Percentiles rank a stretch among this genome's conserved stretches.
These are phyloP conservation scores for Diaporthe australafricana DNA, from an alignment of 2,329 filamentous ascomycete genomes.

Conservation along the genomic window DNA sequence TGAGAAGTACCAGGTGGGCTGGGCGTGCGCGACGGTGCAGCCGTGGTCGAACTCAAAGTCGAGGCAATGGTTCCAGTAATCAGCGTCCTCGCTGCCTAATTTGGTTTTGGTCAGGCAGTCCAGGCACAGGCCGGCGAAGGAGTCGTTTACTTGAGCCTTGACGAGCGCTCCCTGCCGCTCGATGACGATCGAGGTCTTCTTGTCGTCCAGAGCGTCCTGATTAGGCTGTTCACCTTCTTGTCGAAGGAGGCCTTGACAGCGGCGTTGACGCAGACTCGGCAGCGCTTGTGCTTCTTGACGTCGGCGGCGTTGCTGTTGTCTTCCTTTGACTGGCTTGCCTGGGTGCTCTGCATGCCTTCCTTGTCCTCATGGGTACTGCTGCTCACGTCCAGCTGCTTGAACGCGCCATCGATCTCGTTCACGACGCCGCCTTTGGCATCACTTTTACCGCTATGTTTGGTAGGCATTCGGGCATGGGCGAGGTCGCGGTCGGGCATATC, in stretches of 20 bases:
- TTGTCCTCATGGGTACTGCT: background rate
- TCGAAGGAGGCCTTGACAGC: slow-evolving; percentile 18
- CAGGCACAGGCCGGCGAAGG: slow-evolving; percentile 10
- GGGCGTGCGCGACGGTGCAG: background rate
- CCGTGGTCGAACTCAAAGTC: background rate
- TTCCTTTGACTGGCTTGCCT: background rate
- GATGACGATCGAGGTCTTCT: background rate
- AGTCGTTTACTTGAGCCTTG: background rate
- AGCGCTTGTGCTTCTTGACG: background rate
- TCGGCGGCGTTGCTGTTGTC: background rate
- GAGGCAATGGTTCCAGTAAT: slow-evolving; percentile 4
- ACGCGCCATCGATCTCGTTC: too few species aligned
- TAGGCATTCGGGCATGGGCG: background rate
- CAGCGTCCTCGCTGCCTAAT: background rate
- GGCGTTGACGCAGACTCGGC: background rate
- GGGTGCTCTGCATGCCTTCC: background rate
- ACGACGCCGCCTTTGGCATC: too few species aligned
- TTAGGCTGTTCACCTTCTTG: slow-evolving; percentile 12
- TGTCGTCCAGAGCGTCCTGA: background rate
- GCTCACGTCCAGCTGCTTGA: too few species aligned
- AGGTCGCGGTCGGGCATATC: background rate
- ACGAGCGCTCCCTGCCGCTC: background rate
- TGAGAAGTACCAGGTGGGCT: background rate
- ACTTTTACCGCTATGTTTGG: background rate
- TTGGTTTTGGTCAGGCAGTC: background rate